These are phyloP conservation scores for Avena eriantha DNA, from an alignment of 176 grass and related monocot genomes.

Conservation along the genomic window DNA sequence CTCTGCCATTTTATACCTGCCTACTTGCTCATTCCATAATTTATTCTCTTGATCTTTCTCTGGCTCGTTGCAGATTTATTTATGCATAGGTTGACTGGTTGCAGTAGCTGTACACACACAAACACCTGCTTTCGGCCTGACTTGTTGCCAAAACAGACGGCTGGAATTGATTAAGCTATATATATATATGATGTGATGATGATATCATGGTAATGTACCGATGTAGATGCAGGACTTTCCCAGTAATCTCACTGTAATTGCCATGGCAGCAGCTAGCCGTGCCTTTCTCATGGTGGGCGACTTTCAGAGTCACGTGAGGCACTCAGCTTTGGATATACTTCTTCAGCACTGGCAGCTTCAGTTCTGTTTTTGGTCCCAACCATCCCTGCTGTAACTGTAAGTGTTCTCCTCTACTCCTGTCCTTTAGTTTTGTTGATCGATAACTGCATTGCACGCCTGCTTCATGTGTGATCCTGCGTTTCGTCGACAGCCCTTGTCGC, in stretches of 20 bases:
- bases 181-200: slow-evolving; percentile 7
- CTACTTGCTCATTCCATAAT: no score
- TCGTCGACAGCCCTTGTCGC: neutral
- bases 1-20: neutral
- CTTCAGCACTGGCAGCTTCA: no score
- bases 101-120: neutral
- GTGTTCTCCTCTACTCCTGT: no score
- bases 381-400: no score
- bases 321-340: no score
- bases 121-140: neutral
- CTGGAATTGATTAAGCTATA: neutral
- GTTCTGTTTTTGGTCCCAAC: no score
- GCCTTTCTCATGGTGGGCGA: slow-evolving; percentile 9
- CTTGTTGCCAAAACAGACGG: neutral
- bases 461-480: neutral
- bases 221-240: neutral
- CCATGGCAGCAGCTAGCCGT: slow-evolving; percentile 7
- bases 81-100: neutral
- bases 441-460: no score
- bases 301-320: neutral
- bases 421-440: no score
- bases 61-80: neutral
- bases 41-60: neutral
- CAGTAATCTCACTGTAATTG: neutral
- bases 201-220: neutral